Percentiles rank a stretch among this genome's conserved stretches.
Conservation (phyloP, 2,329 filamentous ascomycete species). For the Dactylella cylindrospora region DNA sequence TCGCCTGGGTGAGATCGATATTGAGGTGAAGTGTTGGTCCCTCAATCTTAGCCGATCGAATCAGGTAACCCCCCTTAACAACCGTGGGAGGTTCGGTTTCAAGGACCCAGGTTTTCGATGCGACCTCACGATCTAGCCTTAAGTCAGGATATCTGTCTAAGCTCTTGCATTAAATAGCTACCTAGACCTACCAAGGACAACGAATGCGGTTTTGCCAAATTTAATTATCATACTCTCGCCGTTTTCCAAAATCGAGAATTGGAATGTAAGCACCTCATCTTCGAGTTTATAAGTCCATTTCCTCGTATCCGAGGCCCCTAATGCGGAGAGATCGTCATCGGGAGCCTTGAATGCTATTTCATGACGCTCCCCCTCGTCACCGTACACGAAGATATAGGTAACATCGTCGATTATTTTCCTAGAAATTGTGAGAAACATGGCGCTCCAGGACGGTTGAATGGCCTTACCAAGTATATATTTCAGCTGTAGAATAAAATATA, state of each 20-base stretch:
- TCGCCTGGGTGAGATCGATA: slow-evolving; percentile 72
- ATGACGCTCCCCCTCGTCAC: slow-evolving; percentile 64
- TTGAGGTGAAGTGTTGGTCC: slow-evolving; percentile 62
- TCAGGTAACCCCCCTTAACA: slow-evolving; percentile 65
- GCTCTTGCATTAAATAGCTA: no score
- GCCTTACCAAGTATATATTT: slow-evolving; percentile 65
- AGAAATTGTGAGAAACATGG: background rate
- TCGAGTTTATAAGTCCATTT: slow-evolving; percentile 22
- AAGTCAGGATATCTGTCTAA: background rate
- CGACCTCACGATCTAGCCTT: slow-evolving; percentile 17
- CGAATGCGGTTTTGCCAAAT: slow-evolving; percentile 19
- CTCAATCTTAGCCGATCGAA: slow-evolving; percentile 62
- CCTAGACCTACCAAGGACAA: slow-evolving; percentile 11
- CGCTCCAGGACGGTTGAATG: background rate
- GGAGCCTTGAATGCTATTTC: slow-evolving; percentile 57
- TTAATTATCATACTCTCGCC: slow-evolving; percentile 10
- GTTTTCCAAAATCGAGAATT: slow-evolving; percentile 26
- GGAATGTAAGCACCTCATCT: slow-evolving; percentile 11
- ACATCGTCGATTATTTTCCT: slow-evolving; percentile 61
- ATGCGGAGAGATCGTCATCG: background rate
- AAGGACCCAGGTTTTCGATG: slow-evolving; percentile 32
- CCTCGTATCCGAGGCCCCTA: background rate
- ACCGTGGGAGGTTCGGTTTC: slow-evolving; percentile 55
- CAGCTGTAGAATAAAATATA: slow-evolving; percentile 68
- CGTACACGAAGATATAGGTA: slow-evolving; percentile 66